Conservation (phyloP, 108 stramenopile species). For the Conticribra weissflogii region DNA sequence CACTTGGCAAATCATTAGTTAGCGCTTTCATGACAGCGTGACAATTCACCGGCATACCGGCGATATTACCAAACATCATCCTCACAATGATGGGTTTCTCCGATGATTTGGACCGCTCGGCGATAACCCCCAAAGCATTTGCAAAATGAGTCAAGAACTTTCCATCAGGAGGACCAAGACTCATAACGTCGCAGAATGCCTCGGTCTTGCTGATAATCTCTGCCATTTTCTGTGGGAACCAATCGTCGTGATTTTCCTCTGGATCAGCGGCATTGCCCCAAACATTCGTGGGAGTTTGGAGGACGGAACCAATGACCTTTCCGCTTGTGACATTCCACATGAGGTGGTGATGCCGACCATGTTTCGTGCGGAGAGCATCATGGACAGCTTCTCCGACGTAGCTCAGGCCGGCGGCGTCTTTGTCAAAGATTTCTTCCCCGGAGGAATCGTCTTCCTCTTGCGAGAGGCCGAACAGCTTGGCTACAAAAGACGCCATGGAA, state of each 20-base stretch:
- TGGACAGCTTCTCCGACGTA: slow-evolving; percentile 58
- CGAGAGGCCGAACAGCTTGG: slow-evolving; percentile 17
- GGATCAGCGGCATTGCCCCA: slow-evolving; percentile 44
- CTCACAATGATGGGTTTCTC: slow-evolving; percentile 48
- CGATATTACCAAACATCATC: slow-evolving; percentile 68
- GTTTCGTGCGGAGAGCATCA: slow-evolving; percentile 51
- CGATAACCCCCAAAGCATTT: slow-evolving; percentile 38
- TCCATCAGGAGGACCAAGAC: slow-evolving; percentile 61
- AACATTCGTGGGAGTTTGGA: slow-evolving; percentile 45
- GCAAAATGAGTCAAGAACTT: slow-evolving; percentile 50
- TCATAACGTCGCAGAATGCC: slow-evolving; percentile 49
- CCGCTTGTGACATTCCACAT: slow-evolving; percentile 77
- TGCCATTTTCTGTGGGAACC: slow-evolving; percentile 56
- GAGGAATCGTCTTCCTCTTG: slow-evolving; percentile 51
- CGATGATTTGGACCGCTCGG: slow-evolving; percentile 8
- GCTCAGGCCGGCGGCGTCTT: slow-evolving; percentile 44
- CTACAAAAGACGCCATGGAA: slow-evolving; percentile 33
- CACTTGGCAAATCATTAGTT: slow-evolving; percentile 60
- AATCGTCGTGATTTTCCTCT: slow-evolving; percentile 49
- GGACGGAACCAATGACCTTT: slow-evolving; percentile 41
- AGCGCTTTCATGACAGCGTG: slow-evolving; percentile 42
- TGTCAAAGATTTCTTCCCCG: slow-evolving; percentile 61
- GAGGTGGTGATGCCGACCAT: slow-evolving; percentile 57
- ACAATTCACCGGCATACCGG: slow-evolving; percentile 66
- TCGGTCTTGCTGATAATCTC: slow-evolving; percentile 49